These are phyloP conservation scores for Apophysomyces trapeziformis DNA, from an alignment of 371 early-diverging fungal species.

Conservation along the genomic window DNA sequence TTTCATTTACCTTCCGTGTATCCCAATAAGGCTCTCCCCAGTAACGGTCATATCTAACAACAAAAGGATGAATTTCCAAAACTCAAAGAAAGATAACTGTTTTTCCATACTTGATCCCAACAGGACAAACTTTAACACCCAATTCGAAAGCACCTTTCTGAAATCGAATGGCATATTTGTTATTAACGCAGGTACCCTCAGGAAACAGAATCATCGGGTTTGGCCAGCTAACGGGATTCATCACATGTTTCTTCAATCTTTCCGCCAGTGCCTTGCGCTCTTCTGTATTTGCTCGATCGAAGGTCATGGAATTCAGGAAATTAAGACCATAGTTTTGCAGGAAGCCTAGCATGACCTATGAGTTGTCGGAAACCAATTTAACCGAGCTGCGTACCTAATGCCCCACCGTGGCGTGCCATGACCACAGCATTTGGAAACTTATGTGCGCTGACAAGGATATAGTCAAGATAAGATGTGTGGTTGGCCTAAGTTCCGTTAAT, in stretches of 20 bases:
- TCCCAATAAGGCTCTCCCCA: constrained; percentile 55
- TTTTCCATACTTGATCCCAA: constrained; percentile 41
- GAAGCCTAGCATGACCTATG: constrained; percentile 57
- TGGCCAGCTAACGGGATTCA: constrained; percentile 36
- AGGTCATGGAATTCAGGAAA: constrained; percentile 73
- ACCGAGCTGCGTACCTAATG: constrained; percentile 27
- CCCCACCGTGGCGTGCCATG: constrained; percentile 68
- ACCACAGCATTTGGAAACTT: constrained; percentile 80
- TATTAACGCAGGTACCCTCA: constrained; percentile 92
- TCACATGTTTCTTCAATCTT: constrained; percentile 41
- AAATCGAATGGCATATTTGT: constrained; percentile 81
- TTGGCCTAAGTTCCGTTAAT: constrained; percentile 46
- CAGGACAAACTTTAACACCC: constrained; percentile 58
- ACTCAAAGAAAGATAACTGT: background rate
- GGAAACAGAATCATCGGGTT: constrained; percentile 81
- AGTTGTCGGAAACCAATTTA: background rate
- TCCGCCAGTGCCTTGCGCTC: constrained; percentile 60
- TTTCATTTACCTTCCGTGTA: constrained; percentile 30
- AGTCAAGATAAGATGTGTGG: constrained; percentile 87
- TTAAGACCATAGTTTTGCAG: constrained; percentile 70
- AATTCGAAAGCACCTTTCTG: constrained; percentile 91
- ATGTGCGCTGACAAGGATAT: constrained; percentile 73
- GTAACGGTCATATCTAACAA: constrained; percentile 30
- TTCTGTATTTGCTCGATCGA: constrained; percentile 74
- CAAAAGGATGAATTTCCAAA: background rate